A percentile compares a stretch with the other conserved stretches of the same genome.
Conservation (phyloP, 345 rosid genomes). For the Raphanus raphanistrum region DNA sequence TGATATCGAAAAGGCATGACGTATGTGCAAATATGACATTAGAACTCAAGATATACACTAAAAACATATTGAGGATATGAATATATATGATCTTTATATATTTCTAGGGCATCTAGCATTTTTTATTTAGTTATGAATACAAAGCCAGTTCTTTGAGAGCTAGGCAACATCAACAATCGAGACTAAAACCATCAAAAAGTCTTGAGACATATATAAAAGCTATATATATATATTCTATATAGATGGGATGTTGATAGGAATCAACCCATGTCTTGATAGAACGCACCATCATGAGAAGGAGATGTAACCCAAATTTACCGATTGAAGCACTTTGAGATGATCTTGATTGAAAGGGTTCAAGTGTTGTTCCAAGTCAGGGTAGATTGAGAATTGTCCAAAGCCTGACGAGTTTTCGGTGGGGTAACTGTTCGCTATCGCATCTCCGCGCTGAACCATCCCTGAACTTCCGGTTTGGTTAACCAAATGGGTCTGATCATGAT, state of each 20-base stretch:
- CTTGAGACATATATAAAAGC: slow-evolving; percentile 19
- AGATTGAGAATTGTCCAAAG: slow-evolving; percentile 57
- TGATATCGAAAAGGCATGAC: neutral
- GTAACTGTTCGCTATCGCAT: slow-evolving; percentile 42
- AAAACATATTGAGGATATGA: neutral
- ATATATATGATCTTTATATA: slow-evolving; percentile 14
- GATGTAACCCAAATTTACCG: slow-evolving; percentile 60
- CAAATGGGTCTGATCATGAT: slow-evolving; percentile 44
- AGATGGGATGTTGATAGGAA: slow-evolving; percentile 20
- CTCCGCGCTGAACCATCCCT: slow-evolving; percentile 26
- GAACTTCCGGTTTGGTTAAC: slow-evolving; percentile 45
- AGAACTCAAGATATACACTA: neutral
- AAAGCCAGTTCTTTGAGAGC: slow-evolving; percentile 22
- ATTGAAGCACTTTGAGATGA: slow-evolving; percentile 58
- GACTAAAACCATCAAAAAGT: slow-evolving; percentile 35
- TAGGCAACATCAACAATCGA: slow-evolving; percentile 32
- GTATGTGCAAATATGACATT: too few relatives aligned
- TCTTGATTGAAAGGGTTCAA: slow-evolving; percentile 55
- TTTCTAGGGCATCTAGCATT: slow-evolving; percentile 28
- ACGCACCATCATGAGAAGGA: slow-evolving; percentile 46
- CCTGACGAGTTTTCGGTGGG: slow-evolving; percentile 41
- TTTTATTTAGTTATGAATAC: slow-evolving; percentile 29
- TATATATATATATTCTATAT: slow-evolving; percentile 6
- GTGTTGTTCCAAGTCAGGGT: slow-evolving; percentile 53
- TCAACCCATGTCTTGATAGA: slow-evolving; percentile 19